A percentile compares a stretch with the other conserved stretches of the same genome.
phyloP scores from a whole-genome alignment of 1,139 yeast genomes.

The Candida neerlandica region DNA sequence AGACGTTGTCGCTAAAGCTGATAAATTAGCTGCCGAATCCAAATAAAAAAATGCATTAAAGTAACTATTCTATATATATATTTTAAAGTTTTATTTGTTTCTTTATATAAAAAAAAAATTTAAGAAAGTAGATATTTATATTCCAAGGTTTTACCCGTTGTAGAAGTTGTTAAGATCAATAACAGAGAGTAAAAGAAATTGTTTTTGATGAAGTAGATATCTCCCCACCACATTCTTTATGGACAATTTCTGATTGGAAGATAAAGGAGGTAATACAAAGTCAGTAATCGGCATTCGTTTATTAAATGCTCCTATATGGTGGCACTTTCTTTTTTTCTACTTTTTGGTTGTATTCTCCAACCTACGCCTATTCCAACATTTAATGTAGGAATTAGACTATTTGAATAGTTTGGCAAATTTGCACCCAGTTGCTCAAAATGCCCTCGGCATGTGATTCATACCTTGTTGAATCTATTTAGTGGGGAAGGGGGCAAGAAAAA shows the following conservation, averaged over 20 bases:
- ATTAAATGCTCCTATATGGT: too few relatives aligned
- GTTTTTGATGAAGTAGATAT: background rate
- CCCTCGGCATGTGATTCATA: background rate
- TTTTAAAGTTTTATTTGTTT: constrained; percentile 3
- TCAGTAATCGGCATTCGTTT: too few relatives aligned
- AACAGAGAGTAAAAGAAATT: too few relatives aligned
- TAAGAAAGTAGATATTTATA: constrained; percentile 6
- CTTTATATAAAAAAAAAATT: constrained; percentile 5
- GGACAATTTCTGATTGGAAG: background rate
- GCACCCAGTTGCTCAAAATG: background rate
- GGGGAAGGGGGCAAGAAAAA: background rate
- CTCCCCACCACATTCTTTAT: background rate
- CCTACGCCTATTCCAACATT: too few relatives aligned
- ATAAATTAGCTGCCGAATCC: constrained; percentile 95
- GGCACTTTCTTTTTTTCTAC: too few relatives aligned
- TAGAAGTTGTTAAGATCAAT: too few relatives aligned
- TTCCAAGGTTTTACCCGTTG: background rate
- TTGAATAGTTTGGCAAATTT: background rate
- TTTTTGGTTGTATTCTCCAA: too few relatives aligned
- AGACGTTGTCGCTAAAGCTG: constrained; percentile 98
- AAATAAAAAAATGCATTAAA: constrained; percentile 43
- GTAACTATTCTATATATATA: constrained; percentile 8
- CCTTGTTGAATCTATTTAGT: background rate
- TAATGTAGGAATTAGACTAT: too few relatives aligned
- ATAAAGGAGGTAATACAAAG: too few relatives aligned